phyloP scores from a whole-genome alignment of 139 green algal genomes.

The Microglena sp. region DNA sequence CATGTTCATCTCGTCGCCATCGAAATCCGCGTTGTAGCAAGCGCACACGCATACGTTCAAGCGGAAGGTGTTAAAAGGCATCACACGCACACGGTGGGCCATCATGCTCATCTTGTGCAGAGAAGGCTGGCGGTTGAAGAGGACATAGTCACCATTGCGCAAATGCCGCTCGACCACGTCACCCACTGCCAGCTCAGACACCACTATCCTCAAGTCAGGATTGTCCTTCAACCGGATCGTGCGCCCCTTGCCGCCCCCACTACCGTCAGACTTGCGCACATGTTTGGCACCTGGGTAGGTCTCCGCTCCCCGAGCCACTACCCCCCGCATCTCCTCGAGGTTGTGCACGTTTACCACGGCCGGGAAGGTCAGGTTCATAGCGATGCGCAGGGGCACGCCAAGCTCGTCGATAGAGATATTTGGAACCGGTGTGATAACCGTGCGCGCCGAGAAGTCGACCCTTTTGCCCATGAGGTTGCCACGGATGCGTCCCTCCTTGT shows the following conservation, averaged over 20 bases:
- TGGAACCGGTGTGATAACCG: slow-evolving; percentile 89
- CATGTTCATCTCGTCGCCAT: slow-evolving; percentile 99
- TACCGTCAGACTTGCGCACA: slow-evolving; percentile 57
- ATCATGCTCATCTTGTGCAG: slow-evolving; percentile 99
- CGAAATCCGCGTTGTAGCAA: slow-evolving; percentile 98
- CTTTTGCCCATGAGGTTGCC: slow-evolving; percentile 98
- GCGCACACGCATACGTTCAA: slow-evolving; percentile 75
- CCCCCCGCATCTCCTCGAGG: slow-evolving; percentile 49
- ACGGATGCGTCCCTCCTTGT: slow-evolving; percentile 81
- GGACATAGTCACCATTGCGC: slow-evolving; percentile 85
- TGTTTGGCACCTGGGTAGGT: slow-evolving; percentile 84
- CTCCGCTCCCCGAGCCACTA: slow-evolving; percentile 86
- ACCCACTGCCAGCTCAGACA: slow-evolving; percentile 1
- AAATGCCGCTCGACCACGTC: slow-evolving; percentile 82
- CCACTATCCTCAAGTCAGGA: neutral
- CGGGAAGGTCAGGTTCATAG: slow-evolving; percentile 91
- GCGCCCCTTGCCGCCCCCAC: neutral
- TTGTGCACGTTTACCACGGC: slow-evolving; percentile 79
- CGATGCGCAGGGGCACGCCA: slow-evolving; percentile 90
- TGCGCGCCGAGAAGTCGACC: slow-evolving; percentile 92
- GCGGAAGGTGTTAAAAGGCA: slow-evolving; percentile 75
- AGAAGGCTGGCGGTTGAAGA: slow-evolving; percentile 96
- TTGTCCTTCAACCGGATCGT: slow-evolving; percentile 1
- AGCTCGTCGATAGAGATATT: slow-evolving; percentile 94
- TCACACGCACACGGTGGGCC: slow-evolving; percentile 60